Evolutionary conservation across 768 basidiomycete genomes (phyloP).

Genomic region (Kwoniella botswanensis): DNA sequence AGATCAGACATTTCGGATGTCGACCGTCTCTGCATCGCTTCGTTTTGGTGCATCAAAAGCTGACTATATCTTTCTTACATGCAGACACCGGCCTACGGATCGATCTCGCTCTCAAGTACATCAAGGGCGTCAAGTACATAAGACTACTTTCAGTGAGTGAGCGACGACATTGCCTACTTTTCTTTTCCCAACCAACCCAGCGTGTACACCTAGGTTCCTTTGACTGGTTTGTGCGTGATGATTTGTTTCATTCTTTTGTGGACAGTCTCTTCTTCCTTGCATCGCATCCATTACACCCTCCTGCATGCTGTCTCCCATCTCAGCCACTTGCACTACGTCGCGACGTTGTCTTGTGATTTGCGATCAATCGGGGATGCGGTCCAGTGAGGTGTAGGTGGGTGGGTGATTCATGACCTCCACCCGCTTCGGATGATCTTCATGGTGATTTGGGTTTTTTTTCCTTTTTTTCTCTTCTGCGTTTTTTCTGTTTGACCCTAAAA

Average conservation of each 20-base stretch:
- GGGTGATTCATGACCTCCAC: conserved; percentile 10
- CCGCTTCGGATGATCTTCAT: conserved; percentile 11
- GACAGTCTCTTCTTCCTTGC: not conserved
- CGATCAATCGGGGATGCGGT: not conserved
- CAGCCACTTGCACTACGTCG: not conserved
- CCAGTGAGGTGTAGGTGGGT: not conserved
- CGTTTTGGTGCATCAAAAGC: no score
- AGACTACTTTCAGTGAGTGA: conserved; percentile 2
- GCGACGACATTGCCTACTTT: not conserved
- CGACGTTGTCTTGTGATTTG: not conserved
- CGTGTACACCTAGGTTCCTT: not conserved
- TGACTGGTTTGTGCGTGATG: not conserved
- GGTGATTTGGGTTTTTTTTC: not conserved
- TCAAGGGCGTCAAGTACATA: not conserved
- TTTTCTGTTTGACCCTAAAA: not conserved
- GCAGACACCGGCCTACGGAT: not conserved
- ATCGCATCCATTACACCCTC: not conserved
- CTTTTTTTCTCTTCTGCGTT: not conserved
- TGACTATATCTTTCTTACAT: not conserved
- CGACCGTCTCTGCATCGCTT: no score
- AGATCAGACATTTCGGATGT: no score
- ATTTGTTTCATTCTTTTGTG: not conserved
- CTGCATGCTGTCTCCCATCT: not conserved
- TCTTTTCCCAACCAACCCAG: not conserved
- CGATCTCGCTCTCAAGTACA: not conserved